Evolutionary conservation across 768 basidiomycete genomes (phyloP), one percentile per base, ranked within the genome.

Genomic region (Serendipita sp.): DNA sequence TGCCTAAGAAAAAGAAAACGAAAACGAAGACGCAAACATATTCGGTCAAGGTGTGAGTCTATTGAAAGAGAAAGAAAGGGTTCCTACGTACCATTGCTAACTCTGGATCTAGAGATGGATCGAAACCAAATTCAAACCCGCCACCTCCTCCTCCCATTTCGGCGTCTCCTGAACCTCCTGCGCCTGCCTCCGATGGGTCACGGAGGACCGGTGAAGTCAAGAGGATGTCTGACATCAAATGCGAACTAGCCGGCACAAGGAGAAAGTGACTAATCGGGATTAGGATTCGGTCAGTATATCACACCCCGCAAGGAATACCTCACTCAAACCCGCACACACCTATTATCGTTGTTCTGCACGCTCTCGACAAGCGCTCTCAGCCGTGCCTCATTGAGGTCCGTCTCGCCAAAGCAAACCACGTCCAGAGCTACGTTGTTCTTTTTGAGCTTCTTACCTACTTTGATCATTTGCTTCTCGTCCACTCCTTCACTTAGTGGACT

Each of bases 401-500:
- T 83, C 71, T 86, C 88, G 1, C 95, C 95, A 74, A 91, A 97
- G 3, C 82, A 82, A 34, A 98, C 78, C 62, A 98, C 79, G 74
- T 99, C 96, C 30, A 98, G 81, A 1, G 94, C 90, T 47, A 99
- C 92, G 70, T 97, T 99, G 74, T 98, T 98, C 85, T 99, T 99
- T 81, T 97, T 97, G 67, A 99, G 79, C 75, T 92, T 96, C 80
- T 94, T 96, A 8, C 94, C 96, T 41, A 99, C 82, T 73, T 85
- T 87, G 69, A 89, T 78, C 82, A 94, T 85, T 64, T 80, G 79
- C 69, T 87, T 85, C 72, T 91, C 88, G 66, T 89, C 86, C 10
- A 85, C 82, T 5, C 79, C 85, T 13, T 41, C 72, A 35, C 83
- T 85, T n/a, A 93, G 75, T 1, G 96, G 96, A 2, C 91, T 94